A percentile compares a stretch with the other conserved stretches of the same genome.
Evolutionary conservation across 345 rosid genomes (phyloP).

Genomic region (Eucalyptus tenuipes): DNA sequence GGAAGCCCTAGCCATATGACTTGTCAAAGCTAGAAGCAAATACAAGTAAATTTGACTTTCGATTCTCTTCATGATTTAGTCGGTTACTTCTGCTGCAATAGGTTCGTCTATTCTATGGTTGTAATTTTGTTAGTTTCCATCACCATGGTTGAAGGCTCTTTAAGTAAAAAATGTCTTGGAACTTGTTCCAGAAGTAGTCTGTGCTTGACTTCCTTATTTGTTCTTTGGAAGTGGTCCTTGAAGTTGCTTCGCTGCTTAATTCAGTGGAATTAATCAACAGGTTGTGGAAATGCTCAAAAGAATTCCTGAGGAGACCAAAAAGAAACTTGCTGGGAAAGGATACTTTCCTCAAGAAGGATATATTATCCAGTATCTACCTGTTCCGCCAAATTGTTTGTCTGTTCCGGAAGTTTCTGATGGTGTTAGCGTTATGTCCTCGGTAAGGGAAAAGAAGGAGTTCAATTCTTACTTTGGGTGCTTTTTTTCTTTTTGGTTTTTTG

Average conservation of each 20-base stretch:
- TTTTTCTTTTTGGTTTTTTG: neutral
- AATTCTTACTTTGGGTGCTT: neutral
- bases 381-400: slow-evolving; percentile 92
- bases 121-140: neutral
- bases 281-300: slow-evolving; percentile 70
- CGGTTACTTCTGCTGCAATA: neutral
- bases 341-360: slow-evolving; percentile 94
- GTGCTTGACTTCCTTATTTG: neutral
- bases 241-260: neutral
- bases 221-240: neutral
- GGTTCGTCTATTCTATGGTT: neutral
- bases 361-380: slow-evolving; percentile 60
- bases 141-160: neutral
- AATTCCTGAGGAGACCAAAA: slow-evolving; percentile 54
- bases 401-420: slow-evolving; percentile 91
- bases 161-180: neutral
- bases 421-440: slow-evolving; percentile 69
- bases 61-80: neutral
- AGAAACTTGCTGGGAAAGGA: slow-evolving; percentile 66
- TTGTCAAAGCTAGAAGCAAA: neutral
- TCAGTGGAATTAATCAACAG: slow-evolving; percentile 7
- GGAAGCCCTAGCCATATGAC: neutral
- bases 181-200: neutral
- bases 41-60: neutral
- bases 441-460: slow-evolving; percentile 19